phyloP scores from a whole-genome alignment of 2,329 filamentous ascomycete species.

The Claviceps pazoutovae region DNA sequence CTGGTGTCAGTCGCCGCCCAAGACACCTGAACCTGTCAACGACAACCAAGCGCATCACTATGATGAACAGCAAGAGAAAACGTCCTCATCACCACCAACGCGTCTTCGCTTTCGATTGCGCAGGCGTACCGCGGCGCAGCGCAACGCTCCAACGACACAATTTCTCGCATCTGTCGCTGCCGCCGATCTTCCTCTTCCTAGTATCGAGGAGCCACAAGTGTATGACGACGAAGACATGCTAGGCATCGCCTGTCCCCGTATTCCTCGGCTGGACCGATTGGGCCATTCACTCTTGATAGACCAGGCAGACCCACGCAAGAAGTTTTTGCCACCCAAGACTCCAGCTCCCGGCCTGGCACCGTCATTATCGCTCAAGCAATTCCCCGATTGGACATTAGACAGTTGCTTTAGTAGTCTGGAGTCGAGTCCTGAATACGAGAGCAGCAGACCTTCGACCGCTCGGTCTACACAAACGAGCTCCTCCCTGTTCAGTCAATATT shows the following conservation, averaged over 20 bases:
- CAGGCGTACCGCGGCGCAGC: conserved; percentile 36
- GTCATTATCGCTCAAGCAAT: conserved; percentile 31
- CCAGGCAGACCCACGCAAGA: conserved; percentile 22
- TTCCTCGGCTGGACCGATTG: conserved; percentile 21
- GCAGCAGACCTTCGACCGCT: conserved; percentile 45
- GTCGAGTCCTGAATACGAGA: conserved; percentile 44
- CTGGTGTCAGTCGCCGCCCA: conserved; percentile 28
- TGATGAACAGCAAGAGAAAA: not conserved
- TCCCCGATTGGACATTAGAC: conserved; percentile 45
- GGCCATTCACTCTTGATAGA: conserved; percentile 16
- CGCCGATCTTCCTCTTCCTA: conserved; percentile 49
- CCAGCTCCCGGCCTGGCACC: conserved; percentile 35
- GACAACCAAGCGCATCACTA: conserved; percentile 17
- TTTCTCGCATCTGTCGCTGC: conserved; percentile 55
- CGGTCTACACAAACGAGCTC: conserved; percentile 44
- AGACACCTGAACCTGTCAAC: conserved; percentile 38
- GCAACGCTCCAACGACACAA: conserved; percentile 46
- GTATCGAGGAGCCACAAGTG: conserved; percentile 43
- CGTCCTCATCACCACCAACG: conserved; percentile 33
- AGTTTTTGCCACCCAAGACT: conserved; percentile 44
- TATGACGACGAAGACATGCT: conserved; percentile 30
- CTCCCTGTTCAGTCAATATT: conserved; percentile 43
- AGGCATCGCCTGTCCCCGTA: conserved; percentile 18
- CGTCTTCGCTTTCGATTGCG: conserved; percentile 39
- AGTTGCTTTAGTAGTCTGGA: conserved; percentile 43